These are phyloP conservation scores for Fonsecaea nubica DNA, from an alignment of 2,329 filamentous ascomycete species.

Conservation along the genomic window DNA sequence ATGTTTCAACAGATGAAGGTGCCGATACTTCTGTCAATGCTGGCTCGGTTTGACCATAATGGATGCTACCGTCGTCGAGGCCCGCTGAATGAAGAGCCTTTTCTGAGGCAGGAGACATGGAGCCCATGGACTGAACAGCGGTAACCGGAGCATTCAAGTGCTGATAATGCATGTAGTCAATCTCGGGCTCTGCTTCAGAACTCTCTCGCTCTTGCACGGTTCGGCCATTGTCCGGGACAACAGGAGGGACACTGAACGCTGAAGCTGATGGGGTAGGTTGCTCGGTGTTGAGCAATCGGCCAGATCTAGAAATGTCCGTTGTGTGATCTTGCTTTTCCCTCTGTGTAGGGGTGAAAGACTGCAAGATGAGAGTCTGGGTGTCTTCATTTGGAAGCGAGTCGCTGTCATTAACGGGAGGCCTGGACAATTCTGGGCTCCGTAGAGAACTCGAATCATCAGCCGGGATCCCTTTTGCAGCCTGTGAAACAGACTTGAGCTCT, in stretches of 20 bases:
- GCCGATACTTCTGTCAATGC: background rate
- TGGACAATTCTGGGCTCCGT: background rate
- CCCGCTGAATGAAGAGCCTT: background rate
- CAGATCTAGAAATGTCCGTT: too few relatives aligned
- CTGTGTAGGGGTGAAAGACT: too few relatives aligned
- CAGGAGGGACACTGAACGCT: too few relatives aligned
- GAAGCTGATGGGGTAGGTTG: too few relatives aligned
- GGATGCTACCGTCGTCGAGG: too few relatives aligned
- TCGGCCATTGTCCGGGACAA: too few relatives aligned
- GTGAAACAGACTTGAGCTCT: too few relatives aligned
- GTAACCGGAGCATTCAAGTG: slow-evolving; percentile 11
- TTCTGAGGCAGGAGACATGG: background rate
- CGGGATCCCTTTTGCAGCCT: background rate
- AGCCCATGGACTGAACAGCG: slow-evolving; percentile 8
- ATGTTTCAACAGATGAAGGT: background rate
- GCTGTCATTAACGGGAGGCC: too few relatives aligned
- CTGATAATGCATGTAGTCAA: background rate
- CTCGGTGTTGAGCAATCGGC: too few relatives aligned
- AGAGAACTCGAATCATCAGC: background rate
- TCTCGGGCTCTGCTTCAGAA: background rate
- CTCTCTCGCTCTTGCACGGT: background rate
- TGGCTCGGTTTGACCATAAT: background rate
- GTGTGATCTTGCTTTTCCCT: too few relatives aligned
- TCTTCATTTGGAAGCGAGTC: too few relatives aligned
- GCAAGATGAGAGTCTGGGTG: too few relatives aligned